Conservation (phyloP, 495 filamentous ascomycete genomes). For the Cercophora samala region DNA sequence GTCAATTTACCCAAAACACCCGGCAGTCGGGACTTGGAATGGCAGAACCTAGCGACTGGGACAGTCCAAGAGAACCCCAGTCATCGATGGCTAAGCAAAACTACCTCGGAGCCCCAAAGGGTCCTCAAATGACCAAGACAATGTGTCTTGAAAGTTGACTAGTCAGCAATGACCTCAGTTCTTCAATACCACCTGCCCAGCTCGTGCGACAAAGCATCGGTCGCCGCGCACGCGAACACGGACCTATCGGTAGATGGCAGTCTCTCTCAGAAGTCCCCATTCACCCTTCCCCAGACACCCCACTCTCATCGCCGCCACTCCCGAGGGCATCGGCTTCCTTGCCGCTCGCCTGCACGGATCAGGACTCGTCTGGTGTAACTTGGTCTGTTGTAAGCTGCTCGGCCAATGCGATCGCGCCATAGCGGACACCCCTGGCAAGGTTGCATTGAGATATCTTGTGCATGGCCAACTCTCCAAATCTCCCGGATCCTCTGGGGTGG, state of each 20-base stretch:
- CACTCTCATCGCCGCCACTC: constrained; percentile 5
- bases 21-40: neutral
- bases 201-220: constrained; percentile 5
- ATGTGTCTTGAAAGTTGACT: neutral
- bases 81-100: constrained; percentile 2
- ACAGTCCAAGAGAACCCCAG: neutral
- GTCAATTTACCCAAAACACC: constrained; percentile 9
- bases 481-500: constrained; percentile 1
- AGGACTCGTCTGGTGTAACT: neutral
- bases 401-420: constrained; percentile 23
- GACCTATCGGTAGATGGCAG: constrained; percentile 9
- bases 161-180: constrained; percentile 7
- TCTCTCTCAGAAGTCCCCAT: constrained; percentile 2
- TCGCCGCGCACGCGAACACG: constrained; percentile 4
- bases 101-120: neutral
- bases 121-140: neutral
- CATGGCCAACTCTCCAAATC: constrained; percentile 12
- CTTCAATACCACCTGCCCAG: constrained; percentile 24
- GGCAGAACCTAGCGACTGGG: constrained; percentile 8
- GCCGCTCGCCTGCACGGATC: constrained; percentile 8
- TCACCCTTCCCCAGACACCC: neutral
- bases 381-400: neutral
- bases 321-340: constrained; percentile 11
- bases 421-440: constrained; percentile 9
- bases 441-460: constrained; percentile 22